phyloP scores from a whole-genome alignment of 2,329 filamentous ascomycete genomes.

The Geosmithia flava region DNA sequence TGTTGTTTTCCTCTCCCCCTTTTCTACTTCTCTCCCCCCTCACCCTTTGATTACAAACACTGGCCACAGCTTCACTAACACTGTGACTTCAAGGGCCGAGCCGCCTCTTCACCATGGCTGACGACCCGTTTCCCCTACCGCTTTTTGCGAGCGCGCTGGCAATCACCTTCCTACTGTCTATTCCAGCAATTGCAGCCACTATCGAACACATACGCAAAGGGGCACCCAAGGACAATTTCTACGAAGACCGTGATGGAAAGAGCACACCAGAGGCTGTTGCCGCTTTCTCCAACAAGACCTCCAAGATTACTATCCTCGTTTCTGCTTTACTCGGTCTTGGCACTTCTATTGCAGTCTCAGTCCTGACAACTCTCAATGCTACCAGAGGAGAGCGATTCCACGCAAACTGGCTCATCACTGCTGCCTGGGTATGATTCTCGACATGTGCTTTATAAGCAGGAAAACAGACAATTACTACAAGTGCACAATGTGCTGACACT shows the following conservation, averaged over 20 bases:
- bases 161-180: constrained; percentile 20
- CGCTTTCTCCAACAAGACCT: constrained; percentile 46
- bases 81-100: background rate
- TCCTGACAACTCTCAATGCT: constrained; percentile 32
- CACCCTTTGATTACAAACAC: too few species aligned
- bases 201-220: constrained; percentile 19
- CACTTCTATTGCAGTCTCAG: constrained; percentile 41
- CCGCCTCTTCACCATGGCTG: background rate
- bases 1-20: background rate
- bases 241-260: constrained; percentile 58
- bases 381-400: constrained; percentile 26
- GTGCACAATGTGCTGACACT: background rate
- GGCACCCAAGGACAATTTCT: constrained; percentile 32
- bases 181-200: constrained; percentile 22
- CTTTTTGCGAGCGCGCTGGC: constrained; percentile 19
- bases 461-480: background rate
- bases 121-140: constrained; percentile 7
- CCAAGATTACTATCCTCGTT: constrained; percentile 41
- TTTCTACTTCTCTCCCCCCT: background rate
- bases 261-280: constrained; percentile 51
- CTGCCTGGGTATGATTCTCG: constrained; percentile 41
- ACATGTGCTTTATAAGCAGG: background rate
- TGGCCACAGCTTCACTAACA: background rate
- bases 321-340: constrained; percentile 41
- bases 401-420: constrained; percentile 47